Conservation (phyloP, 257 asterid species). For the Forsythia suspensa region DNA sequence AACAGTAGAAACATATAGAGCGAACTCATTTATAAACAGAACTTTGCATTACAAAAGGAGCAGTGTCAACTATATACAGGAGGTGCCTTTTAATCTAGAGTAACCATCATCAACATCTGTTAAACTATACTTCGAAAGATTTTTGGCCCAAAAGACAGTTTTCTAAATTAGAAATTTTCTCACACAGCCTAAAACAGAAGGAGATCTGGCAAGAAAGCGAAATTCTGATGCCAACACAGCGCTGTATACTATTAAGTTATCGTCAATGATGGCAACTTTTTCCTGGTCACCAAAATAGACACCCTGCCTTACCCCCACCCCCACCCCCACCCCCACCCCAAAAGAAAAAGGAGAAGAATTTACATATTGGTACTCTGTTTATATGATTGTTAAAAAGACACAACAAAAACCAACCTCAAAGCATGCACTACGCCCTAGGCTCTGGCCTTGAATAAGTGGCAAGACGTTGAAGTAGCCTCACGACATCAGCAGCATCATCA, state of each 20-base stretch:
- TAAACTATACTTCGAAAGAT: constrained; percentile 16
- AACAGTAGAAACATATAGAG: background rate
- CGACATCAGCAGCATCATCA: constrained; percentile 45
- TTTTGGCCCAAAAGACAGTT: background rate
- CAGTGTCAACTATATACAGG: constrained; percentile 29
- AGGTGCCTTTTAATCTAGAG: constrained; percentile 17
- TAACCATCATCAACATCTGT: constrained; percentile 14
- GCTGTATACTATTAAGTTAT: constrained; percentile 4
- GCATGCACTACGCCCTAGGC: constrained; percentile 25
- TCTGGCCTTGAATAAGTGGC: constrained; percentile 37
- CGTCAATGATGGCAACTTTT: background rate
- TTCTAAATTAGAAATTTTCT: background rate
- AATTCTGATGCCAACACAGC: background rate
- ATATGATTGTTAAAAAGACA: constrained; percentile 1
- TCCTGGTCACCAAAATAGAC: constrained; percentile 7
- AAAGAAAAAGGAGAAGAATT: constrained; percentile 11
- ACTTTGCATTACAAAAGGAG: background rate
- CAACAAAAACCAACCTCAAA: constrained; percentile 32
- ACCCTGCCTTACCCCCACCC: background rate
- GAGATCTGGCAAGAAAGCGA: background rate
- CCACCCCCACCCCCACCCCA: background rate
- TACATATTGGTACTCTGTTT: background rate
- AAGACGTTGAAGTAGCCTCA: constrained; percentile 41
- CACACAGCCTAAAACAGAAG: background rate
- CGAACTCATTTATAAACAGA: background rate